A percentile compares a stretch with the other conserved stretches of the same genome.
These are phyloP conservation scores for Laguncularia racemosa DNA, from an alignment of 345 rosid genomes.

Conservation along the genomic window DNA sequence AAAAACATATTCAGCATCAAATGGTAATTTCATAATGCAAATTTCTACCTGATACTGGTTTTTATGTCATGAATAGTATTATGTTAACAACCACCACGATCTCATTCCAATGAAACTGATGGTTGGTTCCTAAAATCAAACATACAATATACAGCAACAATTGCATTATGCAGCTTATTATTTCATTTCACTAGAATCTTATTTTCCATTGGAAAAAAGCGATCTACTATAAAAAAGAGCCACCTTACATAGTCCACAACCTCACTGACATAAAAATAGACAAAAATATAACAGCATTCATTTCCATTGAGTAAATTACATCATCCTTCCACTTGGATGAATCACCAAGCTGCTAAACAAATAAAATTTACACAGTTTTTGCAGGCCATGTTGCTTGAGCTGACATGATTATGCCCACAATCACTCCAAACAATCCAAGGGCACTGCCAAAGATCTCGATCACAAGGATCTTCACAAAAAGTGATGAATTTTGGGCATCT, in stretches of 20 bases:
- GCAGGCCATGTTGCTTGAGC: conserved; percentile 99
- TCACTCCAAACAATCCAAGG: conserved; percentile 94
- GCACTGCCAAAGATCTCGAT: conserved; percentile 99
- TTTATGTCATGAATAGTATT: too few relatives aligned
- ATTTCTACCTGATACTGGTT: too few relatives aligned
- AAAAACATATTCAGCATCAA: too few relatives aligned
- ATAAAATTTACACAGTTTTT: conserved; percentile 24
- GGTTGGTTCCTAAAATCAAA: too few relatives aligned
- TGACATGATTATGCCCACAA: conserved; percentile 98
- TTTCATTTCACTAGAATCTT: too few relatives aligned
- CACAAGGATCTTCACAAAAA: conserved; percentile 97
- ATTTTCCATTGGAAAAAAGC: too few relatives aligned
- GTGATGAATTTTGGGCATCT: conserved; percentile 95
- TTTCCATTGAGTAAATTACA: not conserved
- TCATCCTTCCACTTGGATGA: not conserved
- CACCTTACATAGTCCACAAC: conserved; percentile 1
- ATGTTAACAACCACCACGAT: too few relatives aligned
- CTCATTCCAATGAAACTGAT: too few relatives aligned
- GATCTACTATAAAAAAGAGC: too few relatives aligned
- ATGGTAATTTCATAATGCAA: too few relatives aligned
- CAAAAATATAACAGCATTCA: conserved; percentile 8
- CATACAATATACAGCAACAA: too few relatives aligned
- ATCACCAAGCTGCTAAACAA: not conserved
- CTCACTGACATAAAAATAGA: conserved; percentile 7
- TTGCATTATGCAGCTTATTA: too few relatives aligned